Evolutionary conservation across 345 rosid species (phyloP).

Genomic region (Murraya paniculata): DNA sequence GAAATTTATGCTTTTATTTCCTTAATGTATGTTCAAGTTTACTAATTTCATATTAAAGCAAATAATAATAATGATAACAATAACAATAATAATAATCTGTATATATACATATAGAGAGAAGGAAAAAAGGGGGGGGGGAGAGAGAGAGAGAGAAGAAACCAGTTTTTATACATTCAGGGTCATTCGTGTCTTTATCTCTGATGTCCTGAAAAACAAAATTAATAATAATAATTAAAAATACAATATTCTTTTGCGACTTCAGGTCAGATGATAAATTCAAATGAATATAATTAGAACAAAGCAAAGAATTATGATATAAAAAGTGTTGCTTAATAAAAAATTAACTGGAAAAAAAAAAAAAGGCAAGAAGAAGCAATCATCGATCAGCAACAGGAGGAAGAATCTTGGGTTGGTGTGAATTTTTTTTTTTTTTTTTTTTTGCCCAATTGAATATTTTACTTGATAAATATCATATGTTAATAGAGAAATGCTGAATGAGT

Average conservation of each 20-base stretch:
- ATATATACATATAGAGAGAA: too few species aligned
- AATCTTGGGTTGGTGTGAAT: background rate
- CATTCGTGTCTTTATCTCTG: too few species aligned
- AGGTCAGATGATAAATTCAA: background rate
- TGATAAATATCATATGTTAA: background rate
- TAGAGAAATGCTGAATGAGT: background rate
- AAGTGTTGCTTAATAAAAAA: background rate
- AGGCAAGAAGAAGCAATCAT: background rate
- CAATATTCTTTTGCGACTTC: background rate
- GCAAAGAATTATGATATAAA: background rate
- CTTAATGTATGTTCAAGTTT: background rate
- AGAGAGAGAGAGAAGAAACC: background rate
- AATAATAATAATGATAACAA: too few species aligned
- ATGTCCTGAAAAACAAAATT: background rate
- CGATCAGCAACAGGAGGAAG: background rate
- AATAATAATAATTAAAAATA: background rate
- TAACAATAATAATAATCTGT: background rate
- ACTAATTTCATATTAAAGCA: background rate
- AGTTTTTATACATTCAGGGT: too few species aligned
- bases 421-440: background rate
- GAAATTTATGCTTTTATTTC: background rate
- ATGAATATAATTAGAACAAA: background rate
- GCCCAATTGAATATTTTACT: too few species aligned
- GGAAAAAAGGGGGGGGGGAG: too few species aligned
- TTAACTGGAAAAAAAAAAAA: background rate